Evolutionary conservation across 768 basidiomycete species (phyloP), one percentile per base, ranked within the genome.

Genomic region (Obba rivulosa): DNA sequence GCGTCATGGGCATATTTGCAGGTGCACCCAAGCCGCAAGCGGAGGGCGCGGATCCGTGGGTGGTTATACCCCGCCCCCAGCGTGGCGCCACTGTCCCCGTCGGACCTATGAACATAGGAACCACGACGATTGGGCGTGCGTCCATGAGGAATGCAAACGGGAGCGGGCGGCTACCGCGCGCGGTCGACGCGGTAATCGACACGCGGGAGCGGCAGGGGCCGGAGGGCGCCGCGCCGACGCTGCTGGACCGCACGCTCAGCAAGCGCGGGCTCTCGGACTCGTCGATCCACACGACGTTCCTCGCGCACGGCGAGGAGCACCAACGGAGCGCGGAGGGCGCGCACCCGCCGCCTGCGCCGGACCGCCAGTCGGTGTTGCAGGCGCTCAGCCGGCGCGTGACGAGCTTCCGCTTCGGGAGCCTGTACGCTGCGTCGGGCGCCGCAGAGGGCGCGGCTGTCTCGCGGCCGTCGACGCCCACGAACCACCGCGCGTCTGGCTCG

Each of bases 221-320:
- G 73, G 50, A 60, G 9, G 62, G 59, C 11, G 46, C 46, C 20
- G 52, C 52, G 2, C 62, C 69, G 2, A 63, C 83, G n/a, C 64
- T 90, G 14, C 66, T 83, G 21, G 75, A 85, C 41, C 80, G 81
- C 18, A 80, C 83, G 16, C 70, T 93, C 7, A 79, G 81, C 34
- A 77, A 85, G 23, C 78, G 94, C 46, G 92, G 92, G 2, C 66
- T 96, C 43, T 92, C 89, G 2, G 95, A 97, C 63, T 94, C 92
- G 1, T 94, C 91, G 2, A 92, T 97, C 51, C 88, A 83, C 52
- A 86, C 90, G 3, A 90, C 90, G 0, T 95, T 88, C 66, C 69
- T 81, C 51, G 73, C 68, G 46, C 78, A 86, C 41, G 70, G 64
- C 4, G 72, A 71, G n/a, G 67, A 70, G 24, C 20, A 54, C 21